Evolutionary conservation across 106 monocot species (phyloP).

Genomic region (Dendrobium chrysotoxum): DNA sequence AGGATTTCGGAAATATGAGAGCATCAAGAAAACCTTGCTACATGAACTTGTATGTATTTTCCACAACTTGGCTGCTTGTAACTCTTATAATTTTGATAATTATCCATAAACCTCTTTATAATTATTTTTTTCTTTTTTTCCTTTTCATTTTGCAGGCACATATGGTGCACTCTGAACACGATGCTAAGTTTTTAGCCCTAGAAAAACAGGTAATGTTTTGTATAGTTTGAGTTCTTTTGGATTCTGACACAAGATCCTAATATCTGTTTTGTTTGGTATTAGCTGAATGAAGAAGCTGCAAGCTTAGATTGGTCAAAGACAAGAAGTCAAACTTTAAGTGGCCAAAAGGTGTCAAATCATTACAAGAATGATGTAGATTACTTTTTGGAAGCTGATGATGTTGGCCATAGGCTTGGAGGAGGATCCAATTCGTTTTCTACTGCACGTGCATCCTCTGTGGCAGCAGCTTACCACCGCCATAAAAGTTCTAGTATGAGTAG

Average conservation of each 20-base stretch:
- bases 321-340: slow-evolving; percentile 52
- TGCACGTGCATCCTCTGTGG: slow-evolving; percentile 58
- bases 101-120: not conserved
- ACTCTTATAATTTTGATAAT: not conserved
- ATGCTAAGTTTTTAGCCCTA: slow-evolving; percentile 80
- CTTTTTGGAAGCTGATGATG: slow-evolving; percentile 1
- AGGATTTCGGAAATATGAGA: slow-evolving; percentile 96
- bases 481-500: slow-evolving; percentile 12
- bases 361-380: slow-evolving; percentile 33
- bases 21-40: slow-evolving; percentile 82
- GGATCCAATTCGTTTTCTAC: slow-evolving; percentile 16
- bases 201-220: slow-evolving; percentile 61
- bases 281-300: slow-evolving; percentile 87
- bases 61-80: not conserved
- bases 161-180: slow-evolving; percentile 92
- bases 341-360: slow-evolving; percentile 33
- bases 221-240: not conserved
- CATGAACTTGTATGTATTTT: slow-evolving; percentile 82
- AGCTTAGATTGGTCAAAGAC: slow-evolving; percentile 91
- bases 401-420: slow-evolving; percentile 70
- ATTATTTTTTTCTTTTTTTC: not conserved
- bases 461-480: slow-evolving; percentile 62
- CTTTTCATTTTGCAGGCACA: slow-evolving; percentile 47
- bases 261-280: slow-evolving; percentile 3
- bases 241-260: not conserved